Evolutionary conservation across 2,329 filamentous ascomycete genomes (phyloP).

Genomic region (Cladophialophora immunda): DNA sequence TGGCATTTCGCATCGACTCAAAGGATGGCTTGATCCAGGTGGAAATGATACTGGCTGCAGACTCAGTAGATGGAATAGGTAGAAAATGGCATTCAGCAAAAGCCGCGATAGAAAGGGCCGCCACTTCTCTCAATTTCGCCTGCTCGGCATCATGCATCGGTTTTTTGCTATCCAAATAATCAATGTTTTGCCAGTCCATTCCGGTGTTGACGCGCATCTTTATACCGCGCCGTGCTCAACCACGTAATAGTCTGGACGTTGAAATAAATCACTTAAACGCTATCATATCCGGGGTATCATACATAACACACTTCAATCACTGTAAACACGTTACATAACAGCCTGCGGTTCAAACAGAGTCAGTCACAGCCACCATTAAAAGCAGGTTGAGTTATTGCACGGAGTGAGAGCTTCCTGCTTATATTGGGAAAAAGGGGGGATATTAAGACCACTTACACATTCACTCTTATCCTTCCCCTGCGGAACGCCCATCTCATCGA

Average conservation of each 20-base stretch:
- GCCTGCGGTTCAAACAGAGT: not conserved
- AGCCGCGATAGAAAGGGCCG: not conserved
- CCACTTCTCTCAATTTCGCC: not conserved
- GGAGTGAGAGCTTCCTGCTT: not conserved
- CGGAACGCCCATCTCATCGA: conserved; percentile 97
- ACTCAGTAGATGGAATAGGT: not conserved
- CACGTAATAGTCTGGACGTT: not conserved
- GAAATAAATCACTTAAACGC: not conserved
- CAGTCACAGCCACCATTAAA: not conserved
- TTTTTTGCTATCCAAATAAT: not conserved
- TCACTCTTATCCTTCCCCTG: conserved; percentile 83
- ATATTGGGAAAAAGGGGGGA: not conserved
- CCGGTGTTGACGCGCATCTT: not conserved
- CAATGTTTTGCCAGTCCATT: not conserved
- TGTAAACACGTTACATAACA: conserved; percentile 1
- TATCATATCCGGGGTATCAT: conserved; percentile 3
- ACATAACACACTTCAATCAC: not conserved
- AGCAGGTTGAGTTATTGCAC: not conserved
- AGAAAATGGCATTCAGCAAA: not conserved
- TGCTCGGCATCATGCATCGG: not conserved
- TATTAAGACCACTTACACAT: conserved; percentile 72
- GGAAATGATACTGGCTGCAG: not conserved
- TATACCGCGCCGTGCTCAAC: not conserved
- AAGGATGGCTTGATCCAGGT: not conserved
- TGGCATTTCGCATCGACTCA: too few relatives aligned